Conservation (phyloP, 352 stramenopile genomes). For the Globisporangium heterothallicum region DNA sequence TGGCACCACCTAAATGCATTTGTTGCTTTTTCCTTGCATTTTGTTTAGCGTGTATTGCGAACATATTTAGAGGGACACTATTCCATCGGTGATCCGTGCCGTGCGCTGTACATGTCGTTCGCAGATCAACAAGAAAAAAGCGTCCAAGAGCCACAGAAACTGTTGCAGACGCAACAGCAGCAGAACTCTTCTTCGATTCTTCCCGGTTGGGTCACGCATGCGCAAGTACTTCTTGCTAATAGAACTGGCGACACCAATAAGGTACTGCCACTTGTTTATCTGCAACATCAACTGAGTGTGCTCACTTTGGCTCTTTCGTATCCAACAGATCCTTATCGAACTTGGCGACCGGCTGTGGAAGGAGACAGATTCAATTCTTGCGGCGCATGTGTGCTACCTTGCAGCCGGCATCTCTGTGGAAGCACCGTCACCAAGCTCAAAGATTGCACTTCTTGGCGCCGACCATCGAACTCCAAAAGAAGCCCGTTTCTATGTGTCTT, state of each 20-base stretch:
- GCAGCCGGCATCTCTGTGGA: slow-evolving; percentile 66
- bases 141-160: slow-evolving; percentile 72
- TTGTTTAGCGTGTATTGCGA: slow-evolving; percentile 60
- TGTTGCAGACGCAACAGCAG: slow-evolving; percentile 32
- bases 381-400: slow-evolving; percentile 80
- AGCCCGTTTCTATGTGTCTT: slow-evolving; percentile 80
- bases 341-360: slow-evolving; percentile 80
- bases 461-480: slow-evolving; percentile 67
- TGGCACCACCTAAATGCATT: slow-evolving; percentile 3
- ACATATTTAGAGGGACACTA: slow-evolving; percentile 80
- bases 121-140: slow-evolving; percentile 82
- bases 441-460: slow-evolving; percentile 75
- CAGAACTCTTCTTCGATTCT: slow-evolving; percentile 45
- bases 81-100: slow-evolving; percentile 63
- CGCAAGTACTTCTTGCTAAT: slow-evolving; percentile 79
- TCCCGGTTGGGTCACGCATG: slow-evolving; percentile 69
- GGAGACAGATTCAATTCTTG: slow-evolving; percentile 54
- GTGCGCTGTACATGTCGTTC: slow-evolving; percentile 75
- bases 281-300: neutral
- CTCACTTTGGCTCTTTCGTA: neutral
- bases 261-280: slow-evolving; percentile 13
- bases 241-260: slow-evolving; percentile 76
- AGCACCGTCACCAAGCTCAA: slow-evolving; percentile 65
- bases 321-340: slow-evolving; percentile 64
- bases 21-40: too few relatives aligned